Percentiles rank a stretch among this genome's conserved stretches.
Evolutionary conservation across 345 rosid species (phyloP).

Genomic region (Populus deltoides): DNA sequence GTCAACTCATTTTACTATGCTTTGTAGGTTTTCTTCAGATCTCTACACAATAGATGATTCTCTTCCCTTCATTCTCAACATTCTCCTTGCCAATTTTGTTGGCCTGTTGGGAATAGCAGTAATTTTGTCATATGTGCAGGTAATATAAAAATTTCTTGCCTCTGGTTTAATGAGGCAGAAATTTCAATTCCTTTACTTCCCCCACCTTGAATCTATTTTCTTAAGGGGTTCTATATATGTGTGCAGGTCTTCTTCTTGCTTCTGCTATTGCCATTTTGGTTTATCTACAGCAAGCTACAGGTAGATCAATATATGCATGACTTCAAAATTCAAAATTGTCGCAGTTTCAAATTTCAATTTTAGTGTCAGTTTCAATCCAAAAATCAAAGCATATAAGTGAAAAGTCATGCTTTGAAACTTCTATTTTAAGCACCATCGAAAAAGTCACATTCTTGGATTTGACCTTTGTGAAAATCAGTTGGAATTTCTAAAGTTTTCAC

Average conservation of each 20-base stretch:
- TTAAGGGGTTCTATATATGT: slow-evolving; percentile 5
- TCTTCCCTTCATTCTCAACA: slow-evolving; percentile 91
- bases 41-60: slow-evolving; percentile 92
- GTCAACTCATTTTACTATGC: slow-evolving; percentile 2
- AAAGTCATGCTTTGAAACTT: background rate
- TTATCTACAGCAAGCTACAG: slow-evolving; percentile 83
- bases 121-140: slow-evolving; percentile 90
- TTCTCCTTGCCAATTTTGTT: slow-evolving; percentile 87
- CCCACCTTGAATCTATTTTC: background rate
- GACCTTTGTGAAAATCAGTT: background rate
- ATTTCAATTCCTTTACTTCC: background rate
- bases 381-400: background rate
- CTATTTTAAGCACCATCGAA: background rate
- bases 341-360: slow-evolving; percentile 6
- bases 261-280: slow-evolving; percentile 86
- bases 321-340: background rate
- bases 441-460: background rate
- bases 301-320: slow-evolving; percentile 30
- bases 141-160: slow-evolving; percentile 25
- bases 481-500: background rate
- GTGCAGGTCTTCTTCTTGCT: slow-evolving; percentile 74
- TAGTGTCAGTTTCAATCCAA: background rate
- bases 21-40: slow-evolving; percentile 81
- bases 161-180: slow-evolving; percentile 5
- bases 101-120: slow-evolving; percentile 78